Evolutionary conservation across 1,284 basidiomycete genomes (phyloP).

Genomic region (Xerocomus nothofagi): DNA sequence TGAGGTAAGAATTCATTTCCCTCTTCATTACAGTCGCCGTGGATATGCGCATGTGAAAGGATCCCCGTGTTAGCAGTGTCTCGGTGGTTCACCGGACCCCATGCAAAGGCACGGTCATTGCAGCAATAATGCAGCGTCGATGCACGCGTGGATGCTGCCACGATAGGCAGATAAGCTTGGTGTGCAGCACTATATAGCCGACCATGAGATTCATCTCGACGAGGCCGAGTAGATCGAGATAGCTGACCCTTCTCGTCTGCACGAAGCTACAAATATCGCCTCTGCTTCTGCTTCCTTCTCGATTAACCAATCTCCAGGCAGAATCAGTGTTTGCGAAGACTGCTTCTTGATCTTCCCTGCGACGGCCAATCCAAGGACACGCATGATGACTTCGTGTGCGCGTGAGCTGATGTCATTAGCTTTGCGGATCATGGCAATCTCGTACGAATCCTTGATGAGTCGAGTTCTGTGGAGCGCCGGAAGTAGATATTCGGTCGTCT

Average conservation of each 20-base stretch:
- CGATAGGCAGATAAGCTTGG: conserved; percentile 88
- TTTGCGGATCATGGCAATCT: conserved; percentile 71
- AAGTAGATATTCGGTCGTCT: conserved; percentile 54
- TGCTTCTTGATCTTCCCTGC: conserved; percentile 49
- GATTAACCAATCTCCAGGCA: conserved; percentile 81
- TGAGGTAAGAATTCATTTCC: conserved; percentile 59
- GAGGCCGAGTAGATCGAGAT: background rate
- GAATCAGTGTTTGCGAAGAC: conserved; percentile 42
- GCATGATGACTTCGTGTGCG: conserved; percentile 89
- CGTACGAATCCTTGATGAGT: conserved; percentile 71
- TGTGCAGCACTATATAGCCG: conserved; percentile 66
- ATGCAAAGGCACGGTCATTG: conserved; percentile 76
- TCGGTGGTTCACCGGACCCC: conserved; percentile 65
- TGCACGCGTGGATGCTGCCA: conserved; percentile 80
- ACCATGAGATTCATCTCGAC: conserved; percentile 4
- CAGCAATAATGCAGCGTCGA: conserved; percentile 91
- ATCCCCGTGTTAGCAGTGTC: conserved; percentile 54
- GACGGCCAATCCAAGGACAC: conserved; percentile 79
- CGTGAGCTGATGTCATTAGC: conserved; percentile 84
- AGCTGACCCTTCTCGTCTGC: conserved; percentile 77
- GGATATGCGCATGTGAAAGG: conserved; percentile 40
- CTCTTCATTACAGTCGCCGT: conserved; percentile 13
- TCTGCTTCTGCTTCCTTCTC: conserved; percentile 90
- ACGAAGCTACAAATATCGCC: conserved; percentile 86
- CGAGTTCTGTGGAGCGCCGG: conserved; percentile 75